A percentile compares a stretch with the other conserved stretches of the same genome.
These are phyloP conservation scores for Piper betle DNA, from an alignment of 164 flowering plant genomes.

Conservation along the genomic window DNA sequence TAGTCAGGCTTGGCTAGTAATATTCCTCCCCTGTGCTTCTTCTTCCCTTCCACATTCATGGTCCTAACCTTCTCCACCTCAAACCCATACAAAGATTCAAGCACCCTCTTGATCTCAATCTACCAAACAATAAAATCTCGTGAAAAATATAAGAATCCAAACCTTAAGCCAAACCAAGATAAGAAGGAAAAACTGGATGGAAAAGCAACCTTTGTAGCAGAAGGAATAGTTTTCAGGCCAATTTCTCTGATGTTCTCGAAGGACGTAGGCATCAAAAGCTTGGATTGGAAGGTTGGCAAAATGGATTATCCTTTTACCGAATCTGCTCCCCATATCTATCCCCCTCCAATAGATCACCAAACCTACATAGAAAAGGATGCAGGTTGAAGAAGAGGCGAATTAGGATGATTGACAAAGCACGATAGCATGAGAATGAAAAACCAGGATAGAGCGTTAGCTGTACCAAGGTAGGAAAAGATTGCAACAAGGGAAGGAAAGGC, in stretches of 20 bases:
- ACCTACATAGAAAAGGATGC: background rate
- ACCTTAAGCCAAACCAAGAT: background rate
- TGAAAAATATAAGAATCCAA: background rate
- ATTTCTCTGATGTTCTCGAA: conserved; percentile 12
- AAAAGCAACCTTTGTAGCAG: conserved; percentile 11
- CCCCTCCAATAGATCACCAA: background rate
- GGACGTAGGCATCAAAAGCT: conserved; percentile 10
- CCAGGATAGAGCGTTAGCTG: too few species aligned
- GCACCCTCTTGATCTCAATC: conserved; percentile 16
- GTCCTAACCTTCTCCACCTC: conserved; percentile 13
- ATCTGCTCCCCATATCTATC: conserved; percentile 8
- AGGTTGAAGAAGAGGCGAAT: background rate
- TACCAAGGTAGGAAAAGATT: too few species aligned
- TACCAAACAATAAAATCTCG: background rate
- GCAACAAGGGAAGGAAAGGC: too few species aligned
- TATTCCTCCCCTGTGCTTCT: conserved; percentile 12
- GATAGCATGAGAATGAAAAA: too few species aligned
- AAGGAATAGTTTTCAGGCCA: conserved; percentile 14
- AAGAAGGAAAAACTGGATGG: background rate
- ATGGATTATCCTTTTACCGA: conserved; percentile 8
- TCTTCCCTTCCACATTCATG: conserved; percentile 15
- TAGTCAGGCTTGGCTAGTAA: conserved; percentile 14
- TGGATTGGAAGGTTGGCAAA: conserved; percentile 10
- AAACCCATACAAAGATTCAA: conserved; percentile 10
- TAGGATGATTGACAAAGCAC: too few species aligned